Evolutionary conservation across 2,329 filamentous ascomycete genomes (phyloP).

Genomic region (Fusarium sp.): DNA sequence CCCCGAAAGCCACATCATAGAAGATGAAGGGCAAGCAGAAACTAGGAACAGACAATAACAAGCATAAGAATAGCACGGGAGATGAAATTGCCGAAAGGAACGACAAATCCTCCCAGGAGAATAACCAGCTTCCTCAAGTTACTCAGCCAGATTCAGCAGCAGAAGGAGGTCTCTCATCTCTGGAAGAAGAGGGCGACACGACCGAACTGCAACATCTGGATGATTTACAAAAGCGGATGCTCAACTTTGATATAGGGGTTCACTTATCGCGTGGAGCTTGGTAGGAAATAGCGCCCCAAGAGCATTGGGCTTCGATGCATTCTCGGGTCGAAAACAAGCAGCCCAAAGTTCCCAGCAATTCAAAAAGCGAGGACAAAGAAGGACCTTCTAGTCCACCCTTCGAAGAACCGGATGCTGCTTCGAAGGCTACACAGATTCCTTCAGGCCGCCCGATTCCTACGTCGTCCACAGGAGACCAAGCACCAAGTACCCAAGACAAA

Average conservation of each 20-base stretch:
- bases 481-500: neutral
- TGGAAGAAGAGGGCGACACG: neutral
- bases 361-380: neutral
- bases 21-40: conserved; percentile 35
- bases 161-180: neutral
- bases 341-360: neutral
- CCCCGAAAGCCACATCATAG: conserved; percentile 46
- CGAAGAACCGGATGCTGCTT: neutral
- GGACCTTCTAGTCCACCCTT: neutral
- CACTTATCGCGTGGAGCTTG: neutral
- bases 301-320: neutral
- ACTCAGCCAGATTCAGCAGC: neutral
- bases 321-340: neutral
- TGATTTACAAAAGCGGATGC: neutral
- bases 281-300: neutral
- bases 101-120: neutral
- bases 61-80: neutral
- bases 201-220: neutral
- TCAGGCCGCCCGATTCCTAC: neutral
- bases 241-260: neutral
- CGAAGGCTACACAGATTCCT: neutral
- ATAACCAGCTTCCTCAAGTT: neutral
- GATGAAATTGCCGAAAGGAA: neutral
- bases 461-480: neutral
- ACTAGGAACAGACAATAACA: neutral